Evolutionary conservation across 2,329 filamentous ascomycete genomes (phyloP).

Genomic region (Nigrograna mackinnonii): DNA sequence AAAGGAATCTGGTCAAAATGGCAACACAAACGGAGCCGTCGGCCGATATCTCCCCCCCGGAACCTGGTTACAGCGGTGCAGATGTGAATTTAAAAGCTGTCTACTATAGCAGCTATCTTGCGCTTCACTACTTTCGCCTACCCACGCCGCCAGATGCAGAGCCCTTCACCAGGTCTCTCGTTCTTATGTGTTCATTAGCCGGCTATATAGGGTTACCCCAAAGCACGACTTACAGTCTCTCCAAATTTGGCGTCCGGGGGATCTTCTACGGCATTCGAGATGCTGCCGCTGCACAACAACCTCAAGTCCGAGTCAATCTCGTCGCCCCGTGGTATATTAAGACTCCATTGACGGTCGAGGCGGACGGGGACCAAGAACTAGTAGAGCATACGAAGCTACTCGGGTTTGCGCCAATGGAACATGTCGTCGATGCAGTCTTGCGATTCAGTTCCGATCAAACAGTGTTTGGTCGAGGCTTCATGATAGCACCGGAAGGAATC

Average conservation of each 20-base stretch:
- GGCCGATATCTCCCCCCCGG: constrained; percentile 16
- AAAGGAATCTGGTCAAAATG: constrained; percentile 26
- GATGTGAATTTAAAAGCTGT: constrained; percentile 26
- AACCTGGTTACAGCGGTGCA: constrained; percentile 17
- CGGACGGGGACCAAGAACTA: not conserved
- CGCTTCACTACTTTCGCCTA: constrained; percentile 27
- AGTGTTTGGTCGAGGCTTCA: constrained; percentile 17
- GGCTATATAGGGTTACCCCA: constrained; percentile 26
- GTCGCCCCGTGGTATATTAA: constrained; percentile 31
- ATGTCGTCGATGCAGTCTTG: constrained; percentile 20
- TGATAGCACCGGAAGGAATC: constrained; percentile 18
- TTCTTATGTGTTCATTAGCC: constrained; percentile 25
- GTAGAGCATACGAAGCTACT: not conserved
- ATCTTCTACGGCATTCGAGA: constrained; percentile 25
- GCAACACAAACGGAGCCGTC: constrained; percentile 9
- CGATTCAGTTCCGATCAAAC: constrained; percentile 17
- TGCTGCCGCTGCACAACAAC: constrained; percentile 10
- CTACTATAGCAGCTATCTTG: constrained; percentile 27
- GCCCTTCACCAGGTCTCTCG: constrained; percentile 19
- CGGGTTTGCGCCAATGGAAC: constrained; percentile 22
- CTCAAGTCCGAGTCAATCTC: constrained; percentile 24
- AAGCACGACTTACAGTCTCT: constrained; percentile 26
- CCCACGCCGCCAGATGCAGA: constrained; percentile 10
- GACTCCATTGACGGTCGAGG: constrained; percentile 15
- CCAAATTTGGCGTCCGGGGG: constrained; percentile 31